Conservation (phyloP, 1,139 yeast genomes). For the Sugiyamaella novakii region DNA sequence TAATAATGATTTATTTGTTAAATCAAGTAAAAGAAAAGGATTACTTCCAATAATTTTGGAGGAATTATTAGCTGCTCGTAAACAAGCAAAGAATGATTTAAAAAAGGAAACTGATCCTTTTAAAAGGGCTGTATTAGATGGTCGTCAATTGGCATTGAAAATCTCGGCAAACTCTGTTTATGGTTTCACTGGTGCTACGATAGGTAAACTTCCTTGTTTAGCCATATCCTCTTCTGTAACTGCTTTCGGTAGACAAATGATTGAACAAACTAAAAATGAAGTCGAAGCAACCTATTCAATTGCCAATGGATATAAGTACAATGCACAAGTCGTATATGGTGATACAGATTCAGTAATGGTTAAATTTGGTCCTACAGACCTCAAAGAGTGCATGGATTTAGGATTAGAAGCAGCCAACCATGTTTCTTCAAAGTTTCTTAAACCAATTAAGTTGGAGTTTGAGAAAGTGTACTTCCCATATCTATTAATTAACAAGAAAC, state of each 20-base stretch:
- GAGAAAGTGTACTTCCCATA: slow-evolving; percentile 97
- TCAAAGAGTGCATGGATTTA: slow-evolving; percentile 80
- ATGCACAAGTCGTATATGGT: slow-evolving; percentile 93
- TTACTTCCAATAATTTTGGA: slow-evolving; percentile 87
- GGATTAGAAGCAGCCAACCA: slow-evolving; percentile 94
- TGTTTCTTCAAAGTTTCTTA: slow-evolving; percentile 74
- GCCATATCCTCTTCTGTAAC: slow-evolving; percentile 96
- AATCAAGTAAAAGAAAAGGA: slow-evolving; percentile 69
- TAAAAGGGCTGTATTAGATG: slow-evolving; percentile 88
- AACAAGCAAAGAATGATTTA: slow-evolving; percentile 85
- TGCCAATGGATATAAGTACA: slow-evolving; percentile 77
- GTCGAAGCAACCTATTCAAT: slow-evolving; percentile 79
- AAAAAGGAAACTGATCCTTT: slow-evolving; percentile 95
- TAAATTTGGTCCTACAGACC: slow-evolving; percentile 84
- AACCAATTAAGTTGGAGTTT: slow-evolving; percentile 92
- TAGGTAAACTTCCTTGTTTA: slow-evolving; percentile 94
- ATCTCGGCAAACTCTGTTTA: slow-evolving; percentile 98
- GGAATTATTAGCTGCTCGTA: slow-evolving; percentile 88
- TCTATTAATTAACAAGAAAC: slow-evolving; percentile 86
- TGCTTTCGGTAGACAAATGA: slow-evolving; percentile 96
- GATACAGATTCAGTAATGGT: slow-evolving; percentile 99
- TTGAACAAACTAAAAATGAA: slow-evolving; percentile 83
- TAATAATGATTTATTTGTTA: slow-evolving; percentile 91
- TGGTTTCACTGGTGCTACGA: slow-evolving; percentile 98
- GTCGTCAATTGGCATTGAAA: slow-evolving; percentile 94